A percentile compares a stretch with the other conserved stretches of the same genome.
Evolutionary conservation across 2,329 filamentous ascomycete genomes (phyloP).

Genomic region (Colletotrichum liriopes): DNA sequence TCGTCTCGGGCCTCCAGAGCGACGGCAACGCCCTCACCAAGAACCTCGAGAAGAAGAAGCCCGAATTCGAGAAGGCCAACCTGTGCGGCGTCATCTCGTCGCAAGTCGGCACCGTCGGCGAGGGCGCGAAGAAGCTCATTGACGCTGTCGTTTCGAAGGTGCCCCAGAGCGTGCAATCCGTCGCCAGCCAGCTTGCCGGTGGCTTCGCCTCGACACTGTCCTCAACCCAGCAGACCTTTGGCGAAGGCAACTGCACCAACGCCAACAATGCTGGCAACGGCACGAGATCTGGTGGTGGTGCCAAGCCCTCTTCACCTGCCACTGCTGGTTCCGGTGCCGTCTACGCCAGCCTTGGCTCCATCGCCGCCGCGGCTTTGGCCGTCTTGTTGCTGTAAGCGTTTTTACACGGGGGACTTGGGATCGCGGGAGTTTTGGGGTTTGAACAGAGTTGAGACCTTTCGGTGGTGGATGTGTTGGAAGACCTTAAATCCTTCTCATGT

Average conservation of each 20-base stretch:
- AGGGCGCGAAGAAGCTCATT: conserved; percentile 48
- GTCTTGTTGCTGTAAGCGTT: conserved; percentile 31
- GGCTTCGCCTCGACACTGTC: conserved; percentile 47
- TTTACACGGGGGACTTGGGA: background rate
- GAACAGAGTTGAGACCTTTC: conserved; percentile 4
- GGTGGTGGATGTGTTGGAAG: background rate
- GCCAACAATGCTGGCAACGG: conserved; percentile 44
- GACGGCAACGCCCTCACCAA: conserved; percentile 47
- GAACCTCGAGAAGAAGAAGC: conserved; percentile 49
- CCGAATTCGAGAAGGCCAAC: conserved; percentile 48
- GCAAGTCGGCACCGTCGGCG: conserved; percentile 47
- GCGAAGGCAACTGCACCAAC: conserved; percentile 49
- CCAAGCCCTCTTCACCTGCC: conserved; percentile 17
- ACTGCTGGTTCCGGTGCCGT: conserved; percentile 13
- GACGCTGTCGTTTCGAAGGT: conserved; percentile 51
- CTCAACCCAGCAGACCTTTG: conserved; percentile 48
- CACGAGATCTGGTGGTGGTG: conserved; percentile 1
- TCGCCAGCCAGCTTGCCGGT: conserved; percentile 48
- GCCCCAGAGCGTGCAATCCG: conserved; percentile 47
- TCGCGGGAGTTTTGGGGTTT: conserved; percentile 4
- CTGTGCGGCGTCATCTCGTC: conserved; percentile 48
- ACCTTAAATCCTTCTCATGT: background rate
- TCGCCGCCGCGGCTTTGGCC: conserved; percentile 23
- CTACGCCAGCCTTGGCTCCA: conserved; percentile 27
- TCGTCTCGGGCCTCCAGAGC: conserved; percentile 46